These are phyloP conservation scores for Xylariaceae sp. DNA, from an alignment of 2,329 filamentous ascomycete genomes.

Conservation along the genomic window DNA sequence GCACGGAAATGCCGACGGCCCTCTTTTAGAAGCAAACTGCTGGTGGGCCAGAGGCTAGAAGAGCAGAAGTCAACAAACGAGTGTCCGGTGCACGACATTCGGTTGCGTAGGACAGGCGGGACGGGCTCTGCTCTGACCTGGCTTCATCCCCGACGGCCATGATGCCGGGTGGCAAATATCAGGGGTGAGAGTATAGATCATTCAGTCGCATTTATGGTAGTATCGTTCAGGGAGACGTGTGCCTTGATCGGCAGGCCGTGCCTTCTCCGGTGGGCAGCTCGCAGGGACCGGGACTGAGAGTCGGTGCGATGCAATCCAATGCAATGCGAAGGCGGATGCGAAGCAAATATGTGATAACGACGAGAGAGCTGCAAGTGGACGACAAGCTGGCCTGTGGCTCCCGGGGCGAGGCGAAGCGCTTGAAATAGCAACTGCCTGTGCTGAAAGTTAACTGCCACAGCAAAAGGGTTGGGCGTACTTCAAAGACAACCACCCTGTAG, in stretches of 20 bases:
- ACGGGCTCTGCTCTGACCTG: conserved; percentile 33
- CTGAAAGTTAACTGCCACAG: no score
- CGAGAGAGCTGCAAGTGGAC: no score
- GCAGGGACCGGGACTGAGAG: no score
- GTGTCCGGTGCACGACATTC: not conserved
- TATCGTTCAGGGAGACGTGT: conserved; percentile 11
- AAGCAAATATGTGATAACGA: no score
- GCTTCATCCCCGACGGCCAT: conserved; percentile 45
- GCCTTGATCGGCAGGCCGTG: conserved; percentile 10
- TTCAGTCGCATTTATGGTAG: conserved; percentile 28
- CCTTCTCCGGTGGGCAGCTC: not conserved
- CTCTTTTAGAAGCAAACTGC: conserved; percentile 55
- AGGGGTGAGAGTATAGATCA: conserved; percentile 20
- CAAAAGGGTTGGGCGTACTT: no score
- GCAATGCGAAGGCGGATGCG: no score
- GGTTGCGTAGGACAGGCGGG: not conserved
- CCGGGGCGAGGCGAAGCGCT: no score
- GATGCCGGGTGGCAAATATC: conserved; percentile 19
- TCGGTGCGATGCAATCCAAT: no score
- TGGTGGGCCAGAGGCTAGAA: conserved; percentile 58
- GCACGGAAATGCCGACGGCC: conserved; percentile 64
- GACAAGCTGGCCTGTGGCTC: no score
- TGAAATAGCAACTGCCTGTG: no score
- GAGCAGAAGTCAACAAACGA: conserved; percentile 6
- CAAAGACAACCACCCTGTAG: no score